Percentiles rank a stretch among this genome's conserved stretches.
These are phyloP conservation scores for Pachyrhizus erosus DNA, from an alignment of 306 rosid genomes.

Conservation along the genomic window DNA sequence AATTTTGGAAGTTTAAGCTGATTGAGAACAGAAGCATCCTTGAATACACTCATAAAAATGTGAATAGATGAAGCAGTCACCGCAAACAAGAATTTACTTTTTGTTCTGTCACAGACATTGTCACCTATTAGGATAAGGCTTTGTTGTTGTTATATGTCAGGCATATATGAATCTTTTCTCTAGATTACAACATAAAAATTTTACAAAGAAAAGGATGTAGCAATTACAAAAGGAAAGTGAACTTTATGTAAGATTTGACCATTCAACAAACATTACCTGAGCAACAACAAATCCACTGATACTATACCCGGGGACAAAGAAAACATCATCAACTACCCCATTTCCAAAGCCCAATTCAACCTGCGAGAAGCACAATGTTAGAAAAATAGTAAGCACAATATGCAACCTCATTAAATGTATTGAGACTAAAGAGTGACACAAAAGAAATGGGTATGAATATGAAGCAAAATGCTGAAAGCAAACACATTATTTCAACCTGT, in stretches of 20 bases:
- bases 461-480: slow-evolving; percentile 37
- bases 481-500: slow-evolving; percentile 62
- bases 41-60: slow-evolving; percentile 13
- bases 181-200: not conserved
- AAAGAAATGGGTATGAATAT: slow-evolving; percentile 26
- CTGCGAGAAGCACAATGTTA: slow-evolving; percentile 59
- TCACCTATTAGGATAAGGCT: not conserved
- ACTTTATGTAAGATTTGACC: slow-evolving; percentile 7
- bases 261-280: slow-evolving; percentile 72
- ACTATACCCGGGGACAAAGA: slow-evolving; percentile 87
- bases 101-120: not conserved
- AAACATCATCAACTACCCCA: slow-evolving; percentile 63
- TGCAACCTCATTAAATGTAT: slow-evolving; percentile 31
- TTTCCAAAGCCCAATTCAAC: slow-evolving; percentile 92
- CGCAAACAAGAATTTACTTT: slow-evolving; percentile 41
- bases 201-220: slow-evolving; percentile 14
- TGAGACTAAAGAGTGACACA: slow-evolving; percentile 8
- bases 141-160: not conserved
- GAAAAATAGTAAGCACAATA: slow-evolving; percentile 36
- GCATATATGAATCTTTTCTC: slow-evolving; percentile 22
- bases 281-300: slow-evolving; percentile 88
- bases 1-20: slow-evolving; percentile 24
- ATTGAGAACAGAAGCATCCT: slow-evolving; percentile 35
- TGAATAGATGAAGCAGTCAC: slow-evolving; percentile 28
- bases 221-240: slow-evolving; percentile 8